Conservation (phyloP, 148 eudicot genomes). For the Rhododendron vialii region DNA sequence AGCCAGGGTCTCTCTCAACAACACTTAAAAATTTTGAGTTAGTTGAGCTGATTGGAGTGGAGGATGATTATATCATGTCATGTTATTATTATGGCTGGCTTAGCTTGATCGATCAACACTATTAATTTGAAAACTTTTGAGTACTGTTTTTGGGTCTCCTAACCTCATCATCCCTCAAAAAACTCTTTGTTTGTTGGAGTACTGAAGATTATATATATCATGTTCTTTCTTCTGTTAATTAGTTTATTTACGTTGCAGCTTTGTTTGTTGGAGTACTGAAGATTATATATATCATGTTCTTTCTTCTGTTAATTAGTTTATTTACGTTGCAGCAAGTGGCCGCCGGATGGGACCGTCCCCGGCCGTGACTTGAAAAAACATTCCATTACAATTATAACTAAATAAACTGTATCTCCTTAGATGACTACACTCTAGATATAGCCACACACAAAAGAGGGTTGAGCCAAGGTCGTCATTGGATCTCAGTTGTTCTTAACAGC, state of each 20-base stretch:
- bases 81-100: background rate
- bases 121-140: background rate
- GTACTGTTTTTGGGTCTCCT: background rate
- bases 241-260: no score
- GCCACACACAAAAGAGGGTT: no score
- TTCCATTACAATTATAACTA: background rate
- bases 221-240: no score
- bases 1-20: background rate
- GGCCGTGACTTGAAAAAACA: background rate
- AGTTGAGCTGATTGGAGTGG: conserved; percentile 7
- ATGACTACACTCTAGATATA: no score
- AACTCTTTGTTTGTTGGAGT: background rate
- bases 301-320: no score
- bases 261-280: background rate
- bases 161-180: background rate
- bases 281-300: no score
- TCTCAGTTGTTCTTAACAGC: no score
- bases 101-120: no score
- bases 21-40: background rate
- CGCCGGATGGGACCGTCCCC: background rate
- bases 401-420: no score
- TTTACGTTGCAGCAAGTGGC: no score
- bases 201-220: background rate
- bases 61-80: background rate
- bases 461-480: no score